A percentile compares a stretch with the other conserved stretches of the same genome.
Conservation (phyloP, 78 protist genomes). For the Mantamonas sphyraenae region DNA sequence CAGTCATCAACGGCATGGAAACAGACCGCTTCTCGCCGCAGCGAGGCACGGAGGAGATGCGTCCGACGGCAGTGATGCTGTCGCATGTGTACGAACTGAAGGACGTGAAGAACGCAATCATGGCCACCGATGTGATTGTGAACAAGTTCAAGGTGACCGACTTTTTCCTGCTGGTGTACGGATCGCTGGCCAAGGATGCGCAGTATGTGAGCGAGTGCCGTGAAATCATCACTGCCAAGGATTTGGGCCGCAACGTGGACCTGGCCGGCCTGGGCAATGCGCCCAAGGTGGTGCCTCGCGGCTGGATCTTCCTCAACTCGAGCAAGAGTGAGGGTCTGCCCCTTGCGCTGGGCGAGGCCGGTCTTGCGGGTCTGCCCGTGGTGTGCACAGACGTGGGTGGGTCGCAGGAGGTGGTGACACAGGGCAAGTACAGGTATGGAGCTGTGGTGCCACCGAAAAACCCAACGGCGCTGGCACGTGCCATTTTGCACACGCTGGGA, state of each 20-base stretch:
- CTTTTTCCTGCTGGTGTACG: conserved; percentile 15
- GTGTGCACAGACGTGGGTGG: conserved; percentile 35
- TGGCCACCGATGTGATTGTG: conserved; percentile 19
- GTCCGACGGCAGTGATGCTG: conserved; percentile 17
- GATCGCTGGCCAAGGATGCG: conserved; percentile 14
- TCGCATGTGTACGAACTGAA: conserved; percentile 22
- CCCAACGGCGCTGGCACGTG: conserved; percentile 11
- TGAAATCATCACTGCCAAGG: conserved; percentile 3
- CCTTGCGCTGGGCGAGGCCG: conserved; percentile 32
- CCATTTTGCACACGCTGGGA: conserved; percentile 6
- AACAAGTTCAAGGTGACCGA: conserved; percentile 4
- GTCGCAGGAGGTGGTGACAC: conserved; percentile 6
- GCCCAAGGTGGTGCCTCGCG: conserved; percentile 9
- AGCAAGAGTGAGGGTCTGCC: conserved; percentile 27
- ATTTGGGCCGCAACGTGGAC: neutral
- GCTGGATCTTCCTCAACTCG: conserved; percentile 27
- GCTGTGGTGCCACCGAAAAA: conserved; percentile 17
- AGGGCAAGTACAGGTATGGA: conserved; percentile 6
- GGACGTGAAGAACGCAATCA: conserved; percentile 20
- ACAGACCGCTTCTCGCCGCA: neutral
- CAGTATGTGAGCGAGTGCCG: conserved; percentile 13
- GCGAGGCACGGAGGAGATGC: neutral
- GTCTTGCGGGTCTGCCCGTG: conserved; percentile 22
- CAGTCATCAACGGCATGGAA: conserved; percentile 29
- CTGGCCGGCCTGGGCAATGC: conserved; percentile 21